Evolutionary conservation across 169 alveolate species (phyloP), one percentile per base, ranked within the genome.

Genomic region (Eimeria necatrix): DNA sequence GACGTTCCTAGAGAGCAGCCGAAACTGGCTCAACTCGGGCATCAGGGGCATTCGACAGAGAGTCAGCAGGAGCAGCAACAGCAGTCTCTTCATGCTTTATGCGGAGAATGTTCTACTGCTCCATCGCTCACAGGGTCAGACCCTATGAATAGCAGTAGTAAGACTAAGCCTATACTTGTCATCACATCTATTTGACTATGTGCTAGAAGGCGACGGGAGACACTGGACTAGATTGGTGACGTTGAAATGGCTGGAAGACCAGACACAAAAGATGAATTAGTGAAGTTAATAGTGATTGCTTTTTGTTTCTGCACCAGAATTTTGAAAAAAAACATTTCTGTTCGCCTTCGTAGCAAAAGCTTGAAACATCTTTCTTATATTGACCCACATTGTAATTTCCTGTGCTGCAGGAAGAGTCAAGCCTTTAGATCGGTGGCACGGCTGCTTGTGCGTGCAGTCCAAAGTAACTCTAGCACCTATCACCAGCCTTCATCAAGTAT

Each of bases 101-200:
- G 22, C 16, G 86, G 64, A n/a, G 86, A 76, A 20, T 59, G 68
- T 6, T 76, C 86, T 18, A 76, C 86, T 76, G 86, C 86, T 2
- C 86, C 86, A 7, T 76, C 86, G 48, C 68, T 76, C 22, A 46
- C 68, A 32, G 86, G 51, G 10, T 59, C 86, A 48, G 86, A 76
- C 64, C 18, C 60, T 76, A 18, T 48, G 18, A 76, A 41, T 48
- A 76, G 61, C 86, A 76, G 64, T 41, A 7, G 86, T 76, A 76
- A 76, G 86, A 49, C 22, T 49, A 5, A 20, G 22, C 32, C 2
- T 48, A 20, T 4, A n/a, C n/a, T 18, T 20, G 4, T 20, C 48
- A 22, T 4, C 49, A 20, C 26, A 6, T 48, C 4, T 24, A 16
- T 4, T 14, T 32, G 24, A 32, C 22, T 32, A 32, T 12, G 26